Conservation (phyloP, 2,329 filamentous ascomycete genomes). For the Graphilbum sp. region DNA sequence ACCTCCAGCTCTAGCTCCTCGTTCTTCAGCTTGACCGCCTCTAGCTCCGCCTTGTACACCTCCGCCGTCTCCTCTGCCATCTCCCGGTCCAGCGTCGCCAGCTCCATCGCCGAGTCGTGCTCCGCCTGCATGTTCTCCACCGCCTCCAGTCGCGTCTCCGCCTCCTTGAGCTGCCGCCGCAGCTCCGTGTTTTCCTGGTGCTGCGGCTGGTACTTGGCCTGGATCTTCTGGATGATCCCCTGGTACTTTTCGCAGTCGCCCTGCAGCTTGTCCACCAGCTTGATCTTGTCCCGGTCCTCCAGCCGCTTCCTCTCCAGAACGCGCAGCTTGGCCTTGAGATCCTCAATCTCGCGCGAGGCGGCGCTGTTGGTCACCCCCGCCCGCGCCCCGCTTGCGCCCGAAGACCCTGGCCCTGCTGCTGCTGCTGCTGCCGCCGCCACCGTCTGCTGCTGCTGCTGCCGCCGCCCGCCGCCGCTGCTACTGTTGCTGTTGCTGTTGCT, state of each 20-base stretch:
- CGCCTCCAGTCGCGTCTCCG: slow-evolving; percentile 49
- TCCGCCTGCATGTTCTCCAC: slow-evolving; percentile 65
- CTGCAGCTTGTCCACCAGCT: slow-evolving; percentile 59
- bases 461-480: slow-evolving; percentile 13
- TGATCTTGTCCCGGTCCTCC: slow-evolving; percentile 76
- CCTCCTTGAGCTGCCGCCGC: slow-evolving; percentile 62
- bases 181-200: slow-evolving; percentile 65
- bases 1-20: slow-evolving; percentile 82
- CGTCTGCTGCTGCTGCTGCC: slow-evolving; percentile 14
- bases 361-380: slow-evolving; percentile 20
- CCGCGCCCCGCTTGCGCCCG: slow-evolving; percentile 7
- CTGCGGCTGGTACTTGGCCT: slow-evolving; percentile 73
- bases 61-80: slow-evolving; percentile 94
- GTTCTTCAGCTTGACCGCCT: slow-evolving; percentile 54
- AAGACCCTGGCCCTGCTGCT: neutral
- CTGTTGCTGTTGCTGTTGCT: slow-evolving; percentile 12
- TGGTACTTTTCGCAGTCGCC: slow-evolving; percentile 66
- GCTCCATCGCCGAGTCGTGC: slow-evolving; percentile 69
- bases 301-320: slow-evolving; percentile 73
- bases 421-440: slow-evolving; percentile 12
- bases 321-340: slow-evolving; percentile 73
- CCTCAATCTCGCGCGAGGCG: slow-evolving; percentile 57
- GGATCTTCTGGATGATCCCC: slow-evolving; percentile 74
- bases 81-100: slow-evolving; percentile 78
- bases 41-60: slow-evolving; percentile 62